Evolutionary conservation across 768 basidiomycete species (phyloP), one percentile per base, ranked within the genome.

Genomic region (Suillus subalutaceus): DNA sequence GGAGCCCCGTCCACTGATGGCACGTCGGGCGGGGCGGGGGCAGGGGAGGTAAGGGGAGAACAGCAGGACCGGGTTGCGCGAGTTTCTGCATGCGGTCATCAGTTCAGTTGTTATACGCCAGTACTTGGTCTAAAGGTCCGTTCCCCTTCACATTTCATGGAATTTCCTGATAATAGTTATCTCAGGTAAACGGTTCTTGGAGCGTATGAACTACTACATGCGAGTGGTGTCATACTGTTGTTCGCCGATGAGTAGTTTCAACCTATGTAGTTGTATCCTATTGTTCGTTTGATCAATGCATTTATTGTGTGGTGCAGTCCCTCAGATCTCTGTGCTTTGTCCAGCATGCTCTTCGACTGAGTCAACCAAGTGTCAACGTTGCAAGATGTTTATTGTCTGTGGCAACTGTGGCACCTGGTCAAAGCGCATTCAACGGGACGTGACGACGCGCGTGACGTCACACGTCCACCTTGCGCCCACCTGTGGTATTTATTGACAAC

Each of bases 1-100:
- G 91, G 92, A 91, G 92, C 91, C 90, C 84, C 83, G 81, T 81
- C 84, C 78, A 81, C 74, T 74, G 71, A 84, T 83, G 86, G 82
- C 77, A 88, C 87, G 88, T 80, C 88, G 80, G 85, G 91, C 78
- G 89, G 86, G 87, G 90, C 69, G 83, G 84, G 70, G 83, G 20
- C 20, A n/a, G 44, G 20, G 52, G 66, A 37, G 16, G 40, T 67
- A 23, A 26, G 63, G n/a, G 65, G 53, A 23, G 56, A 59, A 59
- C 18, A 18, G 26, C 26, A 16, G 40, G 23, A 59, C 40, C 58
- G 58, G 58, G 18, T 41, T 59, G 38, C 40, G 26, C 38, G 9
- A 23, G 38, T 23, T 26, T 59, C 40, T 59, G 58, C 58, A 20
- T 59, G 10, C 58, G 23, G 40, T 59, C 40, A 59, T 58, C 23